Conservation (phyloP, 768 basidiomycete species). For the Coprinopsis strossmayeri region DNA sequence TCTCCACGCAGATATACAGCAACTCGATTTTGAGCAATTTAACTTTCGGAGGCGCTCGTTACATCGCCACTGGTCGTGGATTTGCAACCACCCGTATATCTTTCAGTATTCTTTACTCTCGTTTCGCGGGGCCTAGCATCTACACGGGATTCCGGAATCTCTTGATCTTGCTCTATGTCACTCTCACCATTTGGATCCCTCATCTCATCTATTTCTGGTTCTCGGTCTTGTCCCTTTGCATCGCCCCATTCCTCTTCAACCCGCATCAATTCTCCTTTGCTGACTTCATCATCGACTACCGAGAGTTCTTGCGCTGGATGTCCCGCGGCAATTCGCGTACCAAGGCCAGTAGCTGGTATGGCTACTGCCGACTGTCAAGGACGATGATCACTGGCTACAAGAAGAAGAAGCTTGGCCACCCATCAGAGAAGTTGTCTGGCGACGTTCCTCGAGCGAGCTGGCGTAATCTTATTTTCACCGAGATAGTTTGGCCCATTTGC, state of each 20-base stretch:
- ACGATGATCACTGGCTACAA: conserved; percentile 99
- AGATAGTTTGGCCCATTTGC: conserved; percentile 77
- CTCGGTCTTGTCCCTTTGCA: conserved; percentile 88
- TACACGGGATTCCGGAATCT: conserved; percentile 98
- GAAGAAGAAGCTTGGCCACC: conserved; percentile 97
- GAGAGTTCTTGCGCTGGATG: conserved; percentile 99
- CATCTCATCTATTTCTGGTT: conserved; percentile 99
- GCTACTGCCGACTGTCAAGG: conserved; percentile 94
- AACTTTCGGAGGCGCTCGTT: conserved; percentile 96
- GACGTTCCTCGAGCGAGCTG: conserved; percentile 91
- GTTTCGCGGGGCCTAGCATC: conserved; percentile 99
- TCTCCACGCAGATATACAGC: conserved; percentile 97
- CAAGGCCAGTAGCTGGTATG: conserved; percentile 98
- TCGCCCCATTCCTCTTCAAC: conserved; percentile 98
- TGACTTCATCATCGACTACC: conserved; percentile 98
- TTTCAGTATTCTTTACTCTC: conserved; percentile 95
- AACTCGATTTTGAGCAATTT: conserved; percentile 96
- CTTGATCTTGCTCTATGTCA: conserved; percentile 83
- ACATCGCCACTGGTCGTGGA: conserved; percentile 98
- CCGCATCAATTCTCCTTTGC: conserved; percentile 98
- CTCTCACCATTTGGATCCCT: conserved; percentile 88
- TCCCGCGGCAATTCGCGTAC: conserved; percentile 95
- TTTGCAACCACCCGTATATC: conserved; percentile 96
- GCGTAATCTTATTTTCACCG: conserved; percentile 76
- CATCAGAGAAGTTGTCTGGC: conserved; percentile 93